These are phyloP conservation scores for Lachancea meyersii DNA, from an alignment of 805 yeast genomes.

Conservation along the genomic window DNA sequence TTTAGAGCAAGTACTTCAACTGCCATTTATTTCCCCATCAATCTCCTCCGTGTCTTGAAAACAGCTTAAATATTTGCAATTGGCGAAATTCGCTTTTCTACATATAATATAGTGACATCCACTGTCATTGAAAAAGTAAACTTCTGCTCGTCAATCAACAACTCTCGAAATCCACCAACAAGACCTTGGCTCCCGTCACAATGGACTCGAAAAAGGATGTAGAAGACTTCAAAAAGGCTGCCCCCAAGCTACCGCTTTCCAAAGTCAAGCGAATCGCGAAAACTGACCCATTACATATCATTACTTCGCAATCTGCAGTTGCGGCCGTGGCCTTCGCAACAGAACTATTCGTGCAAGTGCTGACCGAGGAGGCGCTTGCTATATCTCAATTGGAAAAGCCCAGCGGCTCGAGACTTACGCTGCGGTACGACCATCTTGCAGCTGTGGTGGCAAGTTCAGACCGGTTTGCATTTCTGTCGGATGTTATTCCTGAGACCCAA, in stretches of 20 bases:
- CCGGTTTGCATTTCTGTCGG: conserved; percentile 20
- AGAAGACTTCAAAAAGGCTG: conserved; percentile 3
- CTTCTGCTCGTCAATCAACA: not conserved
- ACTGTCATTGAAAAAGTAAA: too few species aligned
- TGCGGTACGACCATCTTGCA: conserved; percentile 24
- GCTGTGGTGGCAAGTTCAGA: conserved; percentile 16
- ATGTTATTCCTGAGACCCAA: conserved; percentile 24
- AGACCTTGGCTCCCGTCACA: not conserved
- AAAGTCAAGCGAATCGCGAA: conserved; percentile 26
- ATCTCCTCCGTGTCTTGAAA: too few species aligned
- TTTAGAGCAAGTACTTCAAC: too few species aligned
- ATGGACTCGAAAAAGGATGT: not conserved
- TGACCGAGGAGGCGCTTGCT: conserved; percentile 20
- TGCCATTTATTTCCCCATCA: too few species aligned
- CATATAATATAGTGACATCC: too few species aligned
- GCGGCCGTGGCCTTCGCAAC: conserved; percentile 26
- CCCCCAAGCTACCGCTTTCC: conserved; percentile 22
- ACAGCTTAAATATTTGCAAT: too few species aligned
- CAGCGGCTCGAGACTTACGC: conserved; percentile 14
- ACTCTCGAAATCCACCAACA: not conserved
- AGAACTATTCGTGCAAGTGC: conserved; percentile 20
- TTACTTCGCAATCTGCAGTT: conserved; percentile 21
- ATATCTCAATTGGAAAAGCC: conserved; percentile 18
- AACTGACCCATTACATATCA: conserved; percentile 24
- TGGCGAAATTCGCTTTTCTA: too few species aligned